Evolutionary conservation across 2,329 filamentous ascomycete species (phyloP).

Genomic region (Fusarium newnesense): DNA sequence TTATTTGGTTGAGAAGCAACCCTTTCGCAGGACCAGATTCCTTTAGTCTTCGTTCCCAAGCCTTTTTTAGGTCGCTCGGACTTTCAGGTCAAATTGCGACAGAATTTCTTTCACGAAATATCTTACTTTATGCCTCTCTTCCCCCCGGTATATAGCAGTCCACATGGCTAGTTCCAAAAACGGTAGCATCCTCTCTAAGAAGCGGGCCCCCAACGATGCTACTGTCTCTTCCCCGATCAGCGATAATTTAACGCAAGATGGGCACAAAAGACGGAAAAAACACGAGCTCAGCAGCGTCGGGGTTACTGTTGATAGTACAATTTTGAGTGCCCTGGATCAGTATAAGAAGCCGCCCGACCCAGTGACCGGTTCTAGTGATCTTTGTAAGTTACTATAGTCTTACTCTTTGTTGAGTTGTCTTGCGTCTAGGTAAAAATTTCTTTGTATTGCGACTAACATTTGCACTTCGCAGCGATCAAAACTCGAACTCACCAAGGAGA

Average conservation of each 20-base stretch:
- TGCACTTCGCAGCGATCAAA: conserved; percentile 43
- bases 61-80: no score
- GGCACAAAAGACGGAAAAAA: conserved; percentile 15
- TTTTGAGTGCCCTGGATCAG: conserved; percentile 46
- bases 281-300: not conserved
- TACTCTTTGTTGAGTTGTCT: not conserved
- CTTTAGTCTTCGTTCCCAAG: not conserved
- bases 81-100: not conserved
- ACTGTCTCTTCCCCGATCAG: conserved; percentile 43
- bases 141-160: not conserved
- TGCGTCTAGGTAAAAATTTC: not conserved
- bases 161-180: conserved; percentile 43
- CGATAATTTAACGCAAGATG: conserved; percentile 35
- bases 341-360: conserved; percentile 58
- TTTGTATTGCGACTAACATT: conserved; percentile 56
- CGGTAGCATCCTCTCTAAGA: conserved; percentile 37
- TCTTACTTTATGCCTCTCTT: not conserved
- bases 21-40: not conserved
- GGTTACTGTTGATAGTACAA: conserved; percentile 44
- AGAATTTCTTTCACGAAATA: not conserved
- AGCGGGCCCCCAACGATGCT: conserved; percentile 38
- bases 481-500: conserved; percentile 71
- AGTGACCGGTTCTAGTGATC: conserved; percentile 68
- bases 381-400: conserved; percentile 54
- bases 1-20: not conserved